phyloP scores from a whole-genome alignment of 2,329 filamentous ascomycete species.

The Geosmithia flava region DNA sequence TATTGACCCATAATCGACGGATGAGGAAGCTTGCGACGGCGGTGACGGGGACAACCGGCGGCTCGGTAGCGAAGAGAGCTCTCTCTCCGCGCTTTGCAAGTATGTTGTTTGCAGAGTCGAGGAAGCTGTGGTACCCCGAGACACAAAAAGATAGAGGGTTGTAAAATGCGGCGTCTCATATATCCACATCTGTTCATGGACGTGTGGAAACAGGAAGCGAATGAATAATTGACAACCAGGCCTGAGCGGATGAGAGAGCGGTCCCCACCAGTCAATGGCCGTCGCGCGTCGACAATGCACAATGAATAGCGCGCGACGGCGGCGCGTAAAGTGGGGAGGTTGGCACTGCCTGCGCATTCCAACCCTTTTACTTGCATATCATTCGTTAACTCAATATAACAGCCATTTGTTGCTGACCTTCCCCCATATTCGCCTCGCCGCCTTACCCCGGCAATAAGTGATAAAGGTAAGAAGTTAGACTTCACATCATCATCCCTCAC shows the following conservation, averaged over 20 bases:
- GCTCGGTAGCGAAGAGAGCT: background rate
- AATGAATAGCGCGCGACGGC: background rate
- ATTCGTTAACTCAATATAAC: background rate
- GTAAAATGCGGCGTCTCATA: background rate
- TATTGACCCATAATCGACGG: conserved; percentile 19
- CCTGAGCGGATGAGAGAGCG: background rate
- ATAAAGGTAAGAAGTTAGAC: too few species aligned
- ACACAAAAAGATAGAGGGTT: background rate
- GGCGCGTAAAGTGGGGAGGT: conserved; percentile 13
- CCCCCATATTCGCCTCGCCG: background rate
- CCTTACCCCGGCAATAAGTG: background rate
- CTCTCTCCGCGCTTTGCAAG: background rate
- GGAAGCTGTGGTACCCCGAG: background rate
- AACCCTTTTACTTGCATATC: background rate
- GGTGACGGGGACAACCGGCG: background rate
- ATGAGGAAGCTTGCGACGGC: background rate
- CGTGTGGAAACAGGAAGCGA: background rate
- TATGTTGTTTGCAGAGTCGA: background rate
- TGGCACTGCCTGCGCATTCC: background rate
- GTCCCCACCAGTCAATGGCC: background rate
- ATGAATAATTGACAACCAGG: background rate
- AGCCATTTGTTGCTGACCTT: background rate
- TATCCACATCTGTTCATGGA: background rate
- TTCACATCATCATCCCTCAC: background rate
- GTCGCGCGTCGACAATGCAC: background rate